Base-by-base conservation (phyloP, 805 yeast species). In the Ogataea salicorniae region DNA sequence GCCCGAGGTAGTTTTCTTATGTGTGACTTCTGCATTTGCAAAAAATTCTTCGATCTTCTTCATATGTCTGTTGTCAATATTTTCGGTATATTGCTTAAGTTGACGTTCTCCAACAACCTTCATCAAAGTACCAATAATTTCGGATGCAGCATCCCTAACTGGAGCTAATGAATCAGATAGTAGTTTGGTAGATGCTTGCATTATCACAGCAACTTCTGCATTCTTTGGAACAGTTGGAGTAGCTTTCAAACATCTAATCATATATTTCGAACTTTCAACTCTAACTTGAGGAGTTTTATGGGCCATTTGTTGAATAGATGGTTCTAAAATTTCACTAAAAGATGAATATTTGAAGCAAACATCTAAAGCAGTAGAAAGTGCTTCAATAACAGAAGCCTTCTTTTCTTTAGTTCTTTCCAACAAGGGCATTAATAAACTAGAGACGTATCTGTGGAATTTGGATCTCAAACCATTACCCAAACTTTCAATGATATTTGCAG, bases 331-430 rank as follows among this genome's bases (percentile, higher is more conserved):
- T 35, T 79, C 85, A 36, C 72, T 58, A 20, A 79, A 69, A 0
- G 80, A 73, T 11, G 83, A 70, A 50, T 69, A 68, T 34, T 58
- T 59, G 54, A 82, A 85, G 4, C 86, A 73, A 0, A 85, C 77
- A 62, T 83, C 86, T 45, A 91, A 69, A 0, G 92, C 83, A 23
- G 63, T 67, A 17, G 73, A 71, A n/a, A 92, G 70, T 0, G 94
- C 84, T 22, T 83, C 90, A 2, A 85, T 70, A 0, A 89, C 94
- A 3, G 83, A 70, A 23, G 78, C 83, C 59, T 92, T 92, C 70
- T 87, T 90, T 63, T 94, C 99, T 60, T 89, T 91, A 14, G 87
- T 79, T 56, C 97, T 76, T 54, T 89, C 97, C 39, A 94, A 66
- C 48, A 87, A 64, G 0, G 94, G 83, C 2, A 68, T 65, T 23